Conservation (phyloP, 2,329 filamentous ascomycete genomes). For the Colletotrichum sp. region DNA sequence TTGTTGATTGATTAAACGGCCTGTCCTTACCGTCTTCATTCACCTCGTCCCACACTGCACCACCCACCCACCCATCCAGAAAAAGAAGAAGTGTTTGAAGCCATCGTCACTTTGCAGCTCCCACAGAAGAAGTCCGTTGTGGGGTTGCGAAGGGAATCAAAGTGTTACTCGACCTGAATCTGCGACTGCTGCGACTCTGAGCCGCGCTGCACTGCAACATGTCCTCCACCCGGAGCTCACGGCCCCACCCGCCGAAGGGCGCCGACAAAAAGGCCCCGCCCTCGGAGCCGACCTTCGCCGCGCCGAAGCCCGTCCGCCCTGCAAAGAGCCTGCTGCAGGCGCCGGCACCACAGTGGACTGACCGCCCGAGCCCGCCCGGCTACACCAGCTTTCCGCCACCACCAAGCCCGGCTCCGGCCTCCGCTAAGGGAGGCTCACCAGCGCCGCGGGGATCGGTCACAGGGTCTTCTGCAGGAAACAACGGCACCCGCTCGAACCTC, state of each 20-base stretch:
- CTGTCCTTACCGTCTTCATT: constrained; percentile 14
- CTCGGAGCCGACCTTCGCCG: neutral
- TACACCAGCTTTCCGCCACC: constrained; percentile 18
- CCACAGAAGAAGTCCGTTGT: neutral
- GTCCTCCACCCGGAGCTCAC: constrained; percentile 11
- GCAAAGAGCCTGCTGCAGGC: neutral
- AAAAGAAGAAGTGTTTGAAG: neutral
- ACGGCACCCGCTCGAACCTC: neutral
- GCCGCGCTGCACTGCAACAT: neutral
- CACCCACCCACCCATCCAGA: neutral
- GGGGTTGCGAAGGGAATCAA: neutral
- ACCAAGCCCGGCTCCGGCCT: constrained; percentile 1
- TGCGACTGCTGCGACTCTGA: neutral
- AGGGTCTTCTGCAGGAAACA: neutral
- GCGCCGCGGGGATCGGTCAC: neutral
- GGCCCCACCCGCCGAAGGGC: neutral
- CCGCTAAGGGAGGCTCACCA: neutral
- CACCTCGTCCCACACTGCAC: neutral
- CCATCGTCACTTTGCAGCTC: neutral
- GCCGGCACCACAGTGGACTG: constrained; percentile 1
- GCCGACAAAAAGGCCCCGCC: neutral
- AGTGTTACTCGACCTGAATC: neutral
- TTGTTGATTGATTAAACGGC: neutral
- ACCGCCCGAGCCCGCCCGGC: neutral
- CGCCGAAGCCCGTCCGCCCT: constrained; percentile 10